Percentiles rank a stretch among this genome's conserved stretches.
These are phyloP conservation scores for Sugiyamaella neomexicana DNA, from an alignment of 1,139 yeast species.

Conservation along the genomic window DNA sequence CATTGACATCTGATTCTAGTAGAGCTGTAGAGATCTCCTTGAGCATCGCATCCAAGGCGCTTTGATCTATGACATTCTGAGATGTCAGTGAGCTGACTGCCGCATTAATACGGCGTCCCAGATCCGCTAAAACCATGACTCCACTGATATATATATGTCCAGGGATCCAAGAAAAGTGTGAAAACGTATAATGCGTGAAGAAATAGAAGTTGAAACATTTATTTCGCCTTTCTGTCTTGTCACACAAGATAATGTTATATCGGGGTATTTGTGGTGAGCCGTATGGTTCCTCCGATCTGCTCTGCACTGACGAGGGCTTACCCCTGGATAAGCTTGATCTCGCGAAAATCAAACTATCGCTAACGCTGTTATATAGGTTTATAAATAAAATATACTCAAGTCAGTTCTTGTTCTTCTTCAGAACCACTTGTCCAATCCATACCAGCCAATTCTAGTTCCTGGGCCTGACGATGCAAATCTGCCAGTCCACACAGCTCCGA, in stretches of 20 bases:
- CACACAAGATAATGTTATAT: too few species aligned
- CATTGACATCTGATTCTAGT: slow-evolving; percentile 88
- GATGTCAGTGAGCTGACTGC: slow-evolving; percentile 72
- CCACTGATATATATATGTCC: neutral
- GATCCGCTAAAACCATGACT: slow-evolving; percentile 88
- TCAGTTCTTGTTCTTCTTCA: neutral
- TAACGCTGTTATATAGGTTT: too few species aligned
- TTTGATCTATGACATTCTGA: slow-evolving; percentile 59
- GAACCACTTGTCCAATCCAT: slow-evolving; percentile 10
- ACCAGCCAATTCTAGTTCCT: slow-evolving; percentile 7
- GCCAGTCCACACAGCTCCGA: slow-evolving; percentile 78
- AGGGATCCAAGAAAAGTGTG: neutral
- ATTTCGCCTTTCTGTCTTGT: too few species aligned
- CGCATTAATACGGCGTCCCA: slow-evolving; percentile 80
- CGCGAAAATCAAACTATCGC: too few species aligned
- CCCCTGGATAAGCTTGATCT: too few species aligned
- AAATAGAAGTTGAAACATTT: too few species aligned
- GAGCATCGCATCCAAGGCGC: slow-evolving; percentile 65
- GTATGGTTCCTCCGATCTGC: too few species aligned
- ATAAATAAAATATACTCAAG: neutral
- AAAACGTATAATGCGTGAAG: neutral
- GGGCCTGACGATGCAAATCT: slow-evolving; percentile 58
- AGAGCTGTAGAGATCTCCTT: slow-evolving; percentile 90
- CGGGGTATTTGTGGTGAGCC: too few species aligned
- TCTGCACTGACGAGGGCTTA: too few species aligned